These are phyloP conservation scores for Fusarium falciforme DNA, from an alignment of 2,329 filamentous ascomycete species.

Conservation along the genomic window DNA sequence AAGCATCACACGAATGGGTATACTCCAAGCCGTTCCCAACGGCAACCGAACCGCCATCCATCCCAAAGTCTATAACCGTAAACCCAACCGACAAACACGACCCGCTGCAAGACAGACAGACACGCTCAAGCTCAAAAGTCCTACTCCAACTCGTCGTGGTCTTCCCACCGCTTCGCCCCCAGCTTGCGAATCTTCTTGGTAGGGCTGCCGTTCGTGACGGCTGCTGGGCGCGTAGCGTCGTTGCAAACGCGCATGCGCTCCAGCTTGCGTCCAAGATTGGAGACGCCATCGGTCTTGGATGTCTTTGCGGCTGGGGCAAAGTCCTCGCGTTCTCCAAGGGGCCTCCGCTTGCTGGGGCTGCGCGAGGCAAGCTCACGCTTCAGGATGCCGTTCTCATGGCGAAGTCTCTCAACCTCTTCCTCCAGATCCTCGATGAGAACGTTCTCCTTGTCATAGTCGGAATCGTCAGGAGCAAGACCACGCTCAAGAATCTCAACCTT, in stretches of 20 bases:
- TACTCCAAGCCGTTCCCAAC: conserved; percentile 35
- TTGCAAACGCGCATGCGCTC: conserved; percentile 62
- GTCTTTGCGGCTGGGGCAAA: conserved; percentile 40
- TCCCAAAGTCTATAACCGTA: conserved; percentile 28
- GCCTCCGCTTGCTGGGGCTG: conserved; percentile 71
- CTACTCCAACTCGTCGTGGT: conserved; percentile 52
- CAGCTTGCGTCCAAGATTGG: conserved; percentile 59
- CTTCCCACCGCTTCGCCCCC: conserved; percentile 61
- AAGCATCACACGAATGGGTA: conserved; percentile 41
- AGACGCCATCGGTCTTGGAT: conserved; percentile 43
- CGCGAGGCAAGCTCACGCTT: conserved; percentile 73
- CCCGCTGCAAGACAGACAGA: conserved; percentile 5
- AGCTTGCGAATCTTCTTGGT: conserved; percentile 67
- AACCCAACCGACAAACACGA: not conserved
- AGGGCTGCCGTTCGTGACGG: conserved; percentile 55
- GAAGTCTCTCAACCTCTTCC: conserved; percentile 76
- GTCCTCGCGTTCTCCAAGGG: conserved; percentile 66
- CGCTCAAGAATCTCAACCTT: conserved; percentile 79
- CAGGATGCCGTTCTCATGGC: conserved; percentile 72
- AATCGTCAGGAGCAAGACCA: conserved; percentile 57
- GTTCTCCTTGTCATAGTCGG: conserved; percentile 71
- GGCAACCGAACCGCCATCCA: conserved; percentile 19
- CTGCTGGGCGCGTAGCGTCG: conserved; percentile 44
- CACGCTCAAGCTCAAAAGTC: conserved; percentile 8
- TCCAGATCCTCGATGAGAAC: conserved; percentile 72